Evolutionary conservation across 2,329 filamentous ascomycete genomes (phyloP), one percentile per base, ranked within the genome.

Genomic region (Penicillium sp.): DNA sequence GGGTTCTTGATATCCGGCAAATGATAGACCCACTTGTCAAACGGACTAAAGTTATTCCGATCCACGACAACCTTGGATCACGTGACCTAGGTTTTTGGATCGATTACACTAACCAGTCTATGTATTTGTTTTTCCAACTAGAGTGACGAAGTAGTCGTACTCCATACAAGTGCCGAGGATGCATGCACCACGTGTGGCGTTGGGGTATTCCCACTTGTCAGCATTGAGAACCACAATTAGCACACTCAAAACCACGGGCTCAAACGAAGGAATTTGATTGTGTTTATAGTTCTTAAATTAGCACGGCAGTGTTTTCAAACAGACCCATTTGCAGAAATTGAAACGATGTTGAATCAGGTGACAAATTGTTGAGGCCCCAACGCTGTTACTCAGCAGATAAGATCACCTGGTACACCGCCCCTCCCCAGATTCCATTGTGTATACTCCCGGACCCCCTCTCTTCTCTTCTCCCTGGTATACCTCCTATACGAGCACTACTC

Each of bases 301-400:
- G 8, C 24, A 5, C 4, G 24, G 24, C 24, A 27, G 24, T 27
- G 3, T 5, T 27, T 27, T 27, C 8, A 8, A 27, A 27, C 8
- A 8, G 24, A 27, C 24, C 24, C 24, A 27, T 27, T 27, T 27
- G 5, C 8, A 27, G 2, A 27, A 6, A 27, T 27, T 27, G 24
- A 34, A n/a, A 5, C 6, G 6, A 36, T 27, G 34, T 51, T 52
- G 52, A 52, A 34, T 51, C 52, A 50, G 52, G 47, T 55, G 52
- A 46, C 31, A 34, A 39, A 52, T 55, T 55, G 53, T 55, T 55
- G 53, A 55, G 53, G 52, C 43, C 53, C 49, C 53, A 55, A 52
- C 53, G 36, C 43, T 8, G 42, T 51, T 51, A 55, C 31, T 53
- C 27, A 53, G 32, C 51, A 39, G 39, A 54, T 45, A 45, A 39